Evolutionary conservation across 306 rosid species (phyloP).

Genomic region (Pyrus pyrifolia): DNA sequence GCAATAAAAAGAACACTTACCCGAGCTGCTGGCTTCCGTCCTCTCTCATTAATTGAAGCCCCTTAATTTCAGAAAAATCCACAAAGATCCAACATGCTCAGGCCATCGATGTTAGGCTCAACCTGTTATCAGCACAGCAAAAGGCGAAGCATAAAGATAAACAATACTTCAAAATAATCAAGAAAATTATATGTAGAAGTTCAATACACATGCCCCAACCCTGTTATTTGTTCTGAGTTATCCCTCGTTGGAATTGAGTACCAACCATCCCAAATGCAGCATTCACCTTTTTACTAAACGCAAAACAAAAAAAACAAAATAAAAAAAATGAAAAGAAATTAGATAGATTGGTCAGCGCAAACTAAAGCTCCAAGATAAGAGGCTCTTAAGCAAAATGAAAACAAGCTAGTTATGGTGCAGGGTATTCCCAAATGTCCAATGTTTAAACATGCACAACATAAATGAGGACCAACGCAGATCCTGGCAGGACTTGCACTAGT

Average conservation of each 20-base stretch:
- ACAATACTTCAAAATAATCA: slow-evolving; percentile 18
- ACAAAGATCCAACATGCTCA: slow-evolving; percentile 16
- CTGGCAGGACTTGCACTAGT: slow-evolving; percentile 8
- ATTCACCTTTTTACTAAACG: slow-evolving; percentile 40
- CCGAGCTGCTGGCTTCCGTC: slow-evolving; percentile 58
- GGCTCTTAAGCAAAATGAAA: neutral
- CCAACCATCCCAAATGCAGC: slow-evolving; percentile 40
- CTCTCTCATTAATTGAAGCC: neutral
- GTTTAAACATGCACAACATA: neutral
- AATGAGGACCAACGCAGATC: slow-evolving; percentile 13
- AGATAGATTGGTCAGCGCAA: slow-evolving; percentile 29
- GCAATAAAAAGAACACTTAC: slow-evolving; percentile 69
- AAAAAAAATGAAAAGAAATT: slow-evolving; percentile 15
- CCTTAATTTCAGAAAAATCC: neutral
- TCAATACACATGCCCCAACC: slow-evolving; percentile 53
- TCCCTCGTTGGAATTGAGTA: slow-evolving; percentile 33
- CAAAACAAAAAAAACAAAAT: slow-evolving; percentile 1
- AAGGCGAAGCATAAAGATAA: slow-evolving; percentile 40
- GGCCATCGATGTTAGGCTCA: slow-evolving; percentile 41
- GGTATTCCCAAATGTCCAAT: slow-evolving; percentile 15
- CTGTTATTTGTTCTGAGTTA: slow-evolving; percentile 30
- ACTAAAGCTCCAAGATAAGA: neutral
- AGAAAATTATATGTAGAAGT: neutral
- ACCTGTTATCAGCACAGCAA: slow-evolving; percentile 38
- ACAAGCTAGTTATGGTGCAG: neutral